These are phyloP conservation scores for Orbilia quercus DNA, from an alignment of 2,329 filamentous ascomycete species.

Conservation along the genomic window DNA sequence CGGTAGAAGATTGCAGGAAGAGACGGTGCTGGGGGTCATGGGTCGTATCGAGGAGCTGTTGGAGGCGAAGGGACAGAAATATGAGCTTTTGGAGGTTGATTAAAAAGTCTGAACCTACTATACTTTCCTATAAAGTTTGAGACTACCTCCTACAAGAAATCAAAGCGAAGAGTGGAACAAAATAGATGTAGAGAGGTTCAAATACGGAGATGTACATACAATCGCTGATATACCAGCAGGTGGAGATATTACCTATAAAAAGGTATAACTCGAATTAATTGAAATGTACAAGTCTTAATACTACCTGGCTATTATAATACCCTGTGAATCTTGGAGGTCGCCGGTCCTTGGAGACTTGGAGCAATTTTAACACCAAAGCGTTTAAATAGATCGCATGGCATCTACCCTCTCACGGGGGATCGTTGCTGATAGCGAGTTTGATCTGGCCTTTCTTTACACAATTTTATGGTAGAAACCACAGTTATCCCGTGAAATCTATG, in stretches of 20 bases:
- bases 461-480: slow-evolving; percentile 1
- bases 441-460: slow-evolving; percentile 20
- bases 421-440: background rate
- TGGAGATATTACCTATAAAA: background rate
- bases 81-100: slow-evolving; percentile 64
- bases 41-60: slow-evolving; percentile 79
- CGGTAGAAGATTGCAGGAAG: slow-evolving; percentile 81
- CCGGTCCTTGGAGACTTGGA: slow-evolving; percentile 51
- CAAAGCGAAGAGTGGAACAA: too few relatives aligned
- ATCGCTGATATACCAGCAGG: too few relatives aligned
- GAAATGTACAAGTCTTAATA: slow-evolving; percentile 54
- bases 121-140: too few relatives aligned
- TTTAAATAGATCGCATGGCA: background rate
- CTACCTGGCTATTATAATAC: slow-evolving; percentile 40
- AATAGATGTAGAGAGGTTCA: background rate
- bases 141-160: too few relatives aligned
- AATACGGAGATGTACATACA: too few relatives aligned
- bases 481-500: slow-evolving; percentile 13
- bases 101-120: background rate
- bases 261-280: background rate
- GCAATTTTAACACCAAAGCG: background rate
- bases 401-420: background rate
- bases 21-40: slow-evolving; percentile 87
- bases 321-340: slow-evolving; percentile 51
- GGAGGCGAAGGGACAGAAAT: slow-evolving; percentile 66